Evolutionary conservation across 495 filamentous ascomycete genomes (phyloP).

Genomic region (Cairneyella variabilis): DNA sequence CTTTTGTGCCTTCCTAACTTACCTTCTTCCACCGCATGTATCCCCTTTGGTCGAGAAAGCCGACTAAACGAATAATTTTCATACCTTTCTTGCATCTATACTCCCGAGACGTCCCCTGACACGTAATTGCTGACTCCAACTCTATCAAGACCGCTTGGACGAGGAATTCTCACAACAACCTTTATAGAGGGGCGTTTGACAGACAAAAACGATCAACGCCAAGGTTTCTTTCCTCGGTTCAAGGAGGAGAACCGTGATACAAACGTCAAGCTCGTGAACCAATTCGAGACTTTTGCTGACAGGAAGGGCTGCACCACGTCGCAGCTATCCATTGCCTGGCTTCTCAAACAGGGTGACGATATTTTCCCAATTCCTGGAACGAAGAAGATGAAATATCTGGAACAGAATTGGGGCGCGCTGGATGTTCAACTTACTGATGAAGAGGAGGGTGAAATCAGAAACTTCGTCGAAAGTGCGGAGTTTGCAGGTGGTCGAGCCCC

Average conservation of each 20-base stretch:
- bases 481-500: constrained; percentile 27
- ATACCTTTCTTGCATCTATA: too few species aligned
- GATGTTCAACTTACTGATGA: constrained; percentile 42
- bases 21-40: too few species aligned
- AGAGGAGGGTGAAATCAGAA: constrained; percentile 46
- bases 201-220: neutral
- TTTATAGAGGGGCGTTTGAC: neutral
- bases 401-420: constrained; percentile 30
- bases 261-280: neutral
- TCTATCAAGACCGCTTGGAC: constrained; percentile 58
- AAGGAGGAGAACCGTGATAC: neutral
- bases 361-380: neutral
- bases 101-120: too few species aligned
- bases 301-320: neutral
- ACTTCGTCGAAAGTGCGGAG: constrained; percentile 36
- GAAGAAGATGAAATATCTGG: neutral
- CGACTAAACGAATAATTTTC: too few species aligned
- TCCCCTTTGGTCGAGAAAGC: too few species aligned
- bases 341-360: neutral
- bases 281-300: neutral
- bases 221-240: neutral
- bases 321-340: neutral
- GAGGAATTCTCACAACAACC: constrained; percentile 45
- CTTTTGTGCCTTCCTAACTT: too few species aligned
- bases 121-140: too few species aligned